Percentiles rank a stretch among this genome's conserved stretches.
Evolutionary conservation across 2,329 filamentous ascomycete genomes (phyloP).

Genomic region (Fusarium nodosum): DNA sequence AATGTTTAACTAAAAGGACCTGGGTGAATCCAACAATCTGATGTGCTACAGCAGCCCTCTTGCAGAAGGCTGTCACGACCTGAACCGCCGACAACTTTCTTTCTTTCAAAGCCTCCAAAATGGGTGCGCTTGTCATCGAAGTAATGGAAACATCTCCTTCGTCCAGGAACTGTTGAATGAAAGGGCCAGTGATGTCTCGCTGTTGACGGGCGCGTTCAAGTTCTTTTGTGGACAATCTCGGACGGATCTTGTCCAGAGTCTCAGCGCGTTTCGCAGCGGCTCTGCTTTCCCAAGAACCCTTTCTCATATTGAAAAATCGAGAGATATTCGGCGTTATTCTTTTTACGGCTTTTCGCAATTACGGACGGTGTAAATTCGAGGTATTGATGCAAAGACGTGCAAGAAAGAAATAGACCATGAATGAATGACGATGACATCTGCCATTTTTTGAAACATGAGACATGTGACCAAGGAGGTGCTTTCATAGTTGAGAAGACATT

Average conservation of each 20-base stretch:
- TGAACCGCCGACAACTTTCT: constrained; percentile 50
- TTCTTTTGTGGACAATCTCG: constrained; percentile 34
- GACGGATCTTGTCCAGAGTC: constrained; percentile 35
- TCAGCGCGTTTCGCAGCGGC: constrained; percentile 39
- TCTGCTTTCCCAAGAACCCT: constrained; percentile 31
- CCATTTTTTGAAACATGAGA: not conserved
- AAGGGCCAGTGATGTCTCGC: constrained; percentile 34
- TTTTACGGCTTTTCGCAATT: fast-evolving
- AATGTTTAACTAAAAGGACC: not conserved
- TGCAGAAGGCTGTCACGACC: constrained; percentile 66
- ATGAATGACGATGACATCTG: constrained; percentile 22
- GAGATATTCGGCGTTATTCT: fast-evolving
- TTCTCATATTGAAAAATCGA: not conserved
- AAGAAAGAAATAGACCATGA: not conserved
- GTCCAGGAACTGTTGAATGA: constrained; percentile 42
- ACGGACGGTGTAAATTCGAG: too few relatives aligned
- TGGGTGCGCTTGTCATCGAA: constrained; percentile 8
- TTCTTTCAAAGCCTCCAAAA: constrained; percentile 9
- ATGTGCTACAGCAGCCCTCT: constrained; percentile 64
- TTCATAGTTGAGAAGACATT: too few relatives aligned
- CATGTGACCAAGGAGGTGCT: not conserved
- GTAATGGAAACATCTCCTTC: constrained; percentile 18
- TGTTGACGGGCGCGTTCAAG: constrained; percentile 23
- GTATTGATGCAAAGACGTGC: not conserved
- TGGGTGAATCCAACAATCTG: constrained; percentile 59